Conservation (phyloP, 73 alveolate species). For the Paramecium biaurelia region DNA sequence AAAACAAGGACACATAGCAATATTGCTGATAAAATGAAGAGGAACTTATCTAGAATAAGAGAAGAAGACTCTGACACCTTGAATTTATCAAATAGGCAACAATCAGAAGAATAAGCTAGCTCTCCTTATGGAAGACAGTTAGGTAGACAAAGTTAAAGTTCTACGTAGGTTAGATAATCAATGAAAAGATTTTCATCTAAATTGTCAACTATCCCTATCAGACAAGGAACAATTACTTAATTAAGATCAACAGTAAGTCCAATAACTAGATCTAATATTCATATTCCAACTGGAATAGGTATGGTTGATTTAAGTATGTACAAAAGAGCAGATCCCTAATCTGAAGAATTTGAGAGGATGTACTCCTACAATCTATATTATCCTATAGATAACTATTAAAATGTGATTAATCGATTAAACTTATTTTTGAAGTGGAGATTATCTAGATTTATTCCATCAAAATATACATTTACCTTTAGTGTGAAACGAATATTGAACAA, state of each 20-base stretch:
- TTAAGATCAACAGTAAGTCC: not conserved
- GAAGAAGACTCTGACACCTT: constrained; percentile 45
- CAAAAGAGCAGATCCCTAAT: not conserved
- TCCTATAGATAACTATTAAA: not conserved
- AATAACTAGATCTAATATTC: not conserved
- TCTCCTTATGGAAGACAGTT: not conserved
- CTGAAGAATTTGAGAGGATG: not conserved
- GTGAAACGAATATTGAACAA: not conserved
- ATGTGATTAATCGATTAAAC: not conserved
- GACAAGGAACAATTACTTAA: not conserved
- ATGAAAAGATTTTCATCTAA: constrained; percentile 39
- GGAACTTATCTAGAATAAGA: not conserved
- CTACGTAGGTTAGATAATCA: not conserved
- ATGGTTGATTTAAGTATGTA: constrained; percentile 38
- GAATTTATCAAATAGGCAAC: not conserved
- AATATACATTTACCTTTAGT: not conserved
- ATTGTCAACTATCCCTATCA: not conserved
- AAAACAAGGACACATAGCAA: not conserved
- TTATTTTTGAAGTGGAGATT: not conserved
- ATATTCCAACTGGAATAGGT: not conserved
- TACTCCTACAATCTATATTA: not conserved
- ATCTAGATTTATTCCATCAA: not conserved
- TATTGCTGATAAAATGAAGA: not conserved
- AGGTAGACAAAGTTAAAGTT: not conserved
- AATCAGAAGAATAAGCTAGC: not conserved